Conservation (phyloP, 2,329 filamentous ascomycete genomes). For the Kalaharituber pfeilii region DNA sequence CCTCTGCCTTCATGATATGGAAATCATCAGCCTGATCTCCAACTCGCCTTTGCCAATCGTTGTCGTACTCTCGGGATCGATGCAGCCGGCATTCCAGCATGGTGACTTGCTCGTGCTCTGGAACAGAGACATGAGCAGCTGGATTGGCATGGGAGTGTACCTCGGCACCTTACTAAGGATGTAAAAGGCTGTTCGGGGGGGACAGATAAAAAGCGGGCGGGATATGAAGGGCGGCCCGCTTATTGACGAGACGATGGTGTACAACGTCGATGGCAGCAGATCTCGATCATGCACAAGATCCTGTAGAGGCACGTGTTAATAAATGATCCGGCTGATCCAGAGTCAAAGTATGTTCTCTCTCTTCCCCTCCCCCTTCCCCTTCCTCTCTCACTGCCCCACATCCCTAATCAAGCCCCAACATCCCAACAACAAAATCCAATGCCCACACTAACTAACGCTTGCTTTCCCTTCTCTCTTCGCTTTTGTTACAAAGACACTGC, state of each 20-base stretch:
- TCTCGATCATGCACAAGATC: constrained; percentile 89
- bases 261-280: constrained; percentile 87
- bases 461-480: no score
- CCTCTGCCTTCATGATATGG: constrained; percentile 89
- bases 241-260: constrained; percentile 57
- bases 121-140: constrained; percentile 44
- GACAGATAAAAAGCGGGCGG: background rate
- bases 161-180: no score
- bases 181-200: background rate
- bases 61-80: constrained; percentile 63
- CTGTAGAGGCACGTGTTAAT: constrained; percentile 58
- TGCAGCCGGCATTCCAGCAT: constrained; percentile 68
- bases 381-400: no score
- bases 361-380: no score
- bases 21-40: constrained; percentile 64
- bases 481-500: no score
- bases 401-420: no score
- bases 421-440: no score
- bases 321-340: no score
- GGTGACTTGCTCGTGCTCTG: constrained; percentile 61
- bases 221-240: constrained; percentile 46
- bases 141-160: background rate
- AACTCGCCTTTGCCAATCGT: constrained; percentile 65
- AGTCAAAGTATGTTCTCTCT: no score
- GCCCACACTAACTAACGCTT: no score